These are phyloP conservation scores for Penicillium sp. DNA, from an alignment of 2,329 filamentous ascomycete species.

Conservation along the genomic window DNA sequence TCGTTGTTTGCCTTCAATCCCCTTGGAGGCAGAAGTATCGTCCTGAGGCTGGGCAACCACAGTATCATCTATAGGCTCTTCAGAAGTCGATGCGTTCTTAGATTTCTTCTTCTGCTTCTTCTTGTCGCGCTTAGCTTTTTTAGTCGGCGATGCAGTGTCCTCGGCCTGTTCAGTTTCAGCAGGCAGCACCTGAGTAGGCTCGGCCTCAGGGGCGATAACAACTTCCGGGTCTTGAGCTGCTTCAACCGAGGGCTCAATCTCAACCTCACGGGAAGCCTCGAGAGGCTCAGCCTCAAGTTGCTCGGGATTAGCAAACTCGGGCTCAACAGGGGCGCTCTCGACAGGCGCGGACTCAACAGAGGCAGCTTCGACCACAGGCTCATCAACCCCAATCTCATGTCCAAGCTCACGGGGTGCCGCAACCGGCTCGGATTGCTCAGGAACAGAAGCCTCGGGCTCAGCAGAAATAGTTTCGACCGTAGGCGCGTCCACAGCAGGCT, in stretches of 20 bases:
- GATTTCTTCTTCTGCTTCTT: conserved; percentile 18
- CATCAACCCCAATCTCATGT: neutral
- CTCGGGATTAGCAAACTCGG: neutral
- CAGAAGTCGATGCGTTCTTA: conserved; percentile 6
- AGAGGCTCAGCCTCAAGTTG: conserved; percentile 3
- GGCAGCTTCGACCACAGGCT: neutral
- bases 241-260: neutral
- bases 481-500: neutral
- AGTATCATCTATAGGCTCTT: conserved; percentile 1
- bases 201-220: neutral
- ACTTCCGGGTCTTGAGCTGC: neutral
- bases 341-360: neutral
- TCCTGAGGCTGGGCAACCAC: neutral
- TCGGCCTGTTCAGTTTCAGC: conserved; percentile 4
- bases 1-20: neutral
- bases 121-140: conserved; percentile 16
- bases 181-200: neutral
- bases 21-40: neutral
- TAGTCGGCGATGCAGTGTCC: conserved; percentile 7
- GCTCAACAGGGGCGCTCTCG: neutral
- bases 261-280: neutral
- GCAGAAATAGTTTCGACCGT: neutral
- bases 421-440: neutral
- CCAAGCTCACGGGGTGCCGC: neutral
- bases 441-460: neutral